A percentile compares a stretch with the other conserved stretches of the same genome.
phyloP scores from a whole-genome alignment of 805 yeast species.

The Scheffersomyces coipomensis region DNA sequence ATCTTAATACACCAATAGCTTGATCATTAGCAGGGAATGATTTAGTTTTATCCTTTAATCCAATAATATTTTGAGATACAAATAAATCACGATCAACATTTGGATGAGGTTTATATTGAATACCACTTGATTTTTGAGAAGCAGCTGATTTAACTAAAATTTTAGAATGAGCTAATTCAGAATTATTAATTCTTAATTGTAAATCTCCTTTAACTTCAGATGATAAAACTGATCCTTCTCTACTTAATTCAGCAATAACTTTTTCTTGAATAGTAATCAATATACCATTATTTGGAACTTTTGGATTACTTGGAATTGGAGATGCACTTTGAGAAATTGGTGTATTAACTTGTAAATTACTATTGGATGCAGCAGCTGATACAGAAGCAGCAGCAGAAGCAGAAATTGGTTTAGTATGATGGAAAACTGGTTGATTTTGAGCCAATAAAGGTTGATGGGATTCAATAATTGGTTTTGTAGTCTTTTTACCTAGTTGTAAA shows the following conservation, averaged over 20 bases:
- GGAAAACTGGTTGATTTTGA: slow-evolving; percentile 31
- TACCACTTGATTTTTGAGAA: slow-evolving; percentile 15
- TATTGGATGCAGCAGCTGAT: slow-evolving; percentile 9
- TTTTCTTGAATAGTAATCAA: slow-evolving; percentile 76
- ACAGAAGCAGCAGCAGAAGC: slow-evolving; percentile 13
- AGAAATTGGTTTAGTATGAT: slow-evolving; percentile 22
- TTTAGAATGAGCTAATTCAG: slow-evolving; percentile 65
- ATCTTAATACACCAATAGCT: slow-evolving; percentile 86
- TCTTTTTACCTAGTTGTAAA: slow-evolving; percentile 69
- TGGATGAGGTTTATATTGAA: slow-evolving; percentile 92
- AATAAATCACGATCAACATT: slow-evolving; percentile 83
- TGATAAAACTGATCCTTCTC: slow-evolving; percentile 73
- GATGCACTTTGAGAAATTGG: slow-evolving; percentile 23
- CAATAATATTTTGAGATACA: slow-evolving; percentile 54
- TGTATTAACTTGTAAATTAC: slow-evolving; percentile 3
- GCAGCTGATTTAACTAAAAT: slow-evolving; percentile 49
- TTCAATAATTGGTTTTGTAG: slow-evolving; percentile 27
- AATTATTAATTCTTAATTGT: slow-evolving; percentile 80
- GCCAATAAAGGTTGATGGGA: slow-evolving; percentile 28
- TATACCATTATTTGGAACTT: slow-evolving; percentile 67
- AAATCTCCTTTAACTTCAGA: slow-evolving; percentile 89
- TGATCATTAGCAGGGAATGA: slow-evolving; percentile 92
- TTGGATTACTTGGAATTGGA: slow-evolving; percentile 22
- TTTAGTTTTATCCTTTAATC: slow-evolving; percentile 72
- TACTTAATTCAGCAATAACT: slow-evolving; percentile 69